Base-by-base conservation (phyloP, 371 early-diverging fungal species). In the Apophysomyces variabilis region DNA sequence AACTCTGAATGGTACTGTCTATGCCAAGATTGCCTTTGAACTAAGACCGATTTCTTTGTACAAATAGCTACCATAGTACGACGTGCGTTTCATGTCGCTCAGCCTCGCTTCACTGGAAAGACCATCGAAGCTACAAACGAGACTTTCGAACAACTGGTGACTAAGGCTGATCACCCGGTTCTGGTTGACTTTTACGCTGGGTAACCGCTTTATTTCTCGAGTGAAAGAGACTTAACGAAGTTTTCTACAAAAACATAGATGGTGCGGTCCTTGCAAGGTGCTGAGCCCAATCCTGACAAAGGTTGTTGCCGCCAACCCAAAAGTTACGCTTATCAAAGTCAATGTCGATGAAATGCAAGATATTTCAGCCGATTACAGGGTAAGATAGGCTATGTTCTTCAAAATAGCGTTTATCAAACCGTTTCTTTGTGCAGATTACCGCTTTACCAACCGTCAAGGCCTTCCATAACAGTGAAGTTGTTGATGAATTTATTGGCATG, bases 191-290 rank as follows among this genome's bases (percentile, higher is more conserved):
- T 92, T 74, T 88, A 91, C 68, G 93, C 93, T 16, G 73, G 84
- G 90, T 91, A 77, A 83, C 78, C 6, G 8, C 7, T 46, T 46
- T 6, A 11, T 21, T 21, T 18, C 8, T 36, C 41, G 0, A 58
- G 26, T 45, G 16, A 54, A 47, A 13, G 1, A 46, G 11, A 1
- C n/a, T 7, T 46, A 12, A 18, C 7, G 4, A 18, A n/a, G 18
- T 38, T 7, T 39, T 26, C 26, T 2, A 26, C 26, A 1, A 26
- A 18, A 36, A 13, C 9, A 0, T 73, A 91, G 90, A 26, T 94
- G 94, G 94, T 94, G 94, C 73, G 89, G 89, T 38, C 94, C 94
- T 26, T 94, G 94, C 80, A 85, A 85, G 60, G 75, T 92, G 72
- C 78, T 94, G 39, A 85, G 79, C 7, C 93, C 93, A n/a, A 65